Evolutionary conservation across 306 rosid genomes (phyloP).

Genomic region (Prunus padus): DNA sequence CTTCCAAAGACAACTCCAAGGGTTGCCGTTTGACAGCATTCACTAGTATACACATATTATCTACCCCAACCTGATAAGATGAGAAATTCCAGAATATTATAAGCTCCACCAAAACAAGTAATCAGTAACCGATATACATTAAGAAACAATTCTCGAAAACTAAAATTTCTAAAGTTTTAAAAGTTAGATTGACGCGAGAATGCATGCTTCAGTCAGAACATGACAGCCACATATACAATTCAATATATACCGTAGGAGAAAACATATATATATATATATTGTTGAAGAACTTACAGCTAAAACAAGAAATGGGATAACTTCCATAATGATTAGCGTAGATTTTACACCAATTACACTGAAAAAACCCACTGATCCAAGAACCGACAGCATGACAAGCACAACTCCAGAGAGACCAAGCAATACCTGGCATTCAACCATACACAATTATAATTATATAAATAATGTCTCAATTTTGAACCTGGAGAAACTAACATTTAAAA

Average conservation of each 20-base stretch:
- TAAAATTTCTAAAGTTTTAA: background rate
- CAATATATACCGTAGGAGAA: background rate
- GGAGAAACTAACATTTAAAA: background rate
- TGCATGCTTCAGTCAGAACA: background rate
- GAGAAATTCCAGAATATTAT: background rate
- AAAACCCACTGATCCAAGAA: slow-evolving; percentile 90
- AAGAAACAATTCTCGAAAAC: background rate
- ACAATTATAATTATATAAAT: slow-evolving; percentile 16
- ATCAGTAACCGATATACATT: background rate
- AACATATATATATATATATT: background rate
- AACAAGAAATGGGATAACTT: slow-evolving; percentile 98
- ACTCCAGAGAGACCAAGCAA: slow-evolving; percentile 95
- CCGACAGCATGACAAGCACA: slow-evolving; percentile 88
- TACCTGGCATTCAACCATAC: slow-evolving; percentile 52
- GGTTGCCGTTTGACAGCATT: slow-evolving; percentile 94
- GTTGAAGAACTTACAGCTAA: slow-evolving; percentile 75
- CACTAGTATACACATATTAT: slow-evolving; percentile 96
- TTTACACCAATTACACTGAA: slow-evolving; percentile 91
- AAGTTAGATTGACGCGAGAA: background rate
- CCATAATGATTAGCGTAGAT: slow-evolving; percentile 95
- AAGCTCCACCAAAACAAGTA: background rate
- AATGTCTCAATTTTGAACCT: slow-evolving; percentile 9
- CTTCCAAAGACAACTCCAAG: slow-evolving; percentile 80
- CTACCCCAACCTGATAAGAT: slow-evolving; percentile 86
- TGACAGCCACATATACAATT: background rate